Evolutionary conservation across 1,284 basidiomycete genomes (phyloP).

Genomic region (Malassezia cuniculi): DNA sequence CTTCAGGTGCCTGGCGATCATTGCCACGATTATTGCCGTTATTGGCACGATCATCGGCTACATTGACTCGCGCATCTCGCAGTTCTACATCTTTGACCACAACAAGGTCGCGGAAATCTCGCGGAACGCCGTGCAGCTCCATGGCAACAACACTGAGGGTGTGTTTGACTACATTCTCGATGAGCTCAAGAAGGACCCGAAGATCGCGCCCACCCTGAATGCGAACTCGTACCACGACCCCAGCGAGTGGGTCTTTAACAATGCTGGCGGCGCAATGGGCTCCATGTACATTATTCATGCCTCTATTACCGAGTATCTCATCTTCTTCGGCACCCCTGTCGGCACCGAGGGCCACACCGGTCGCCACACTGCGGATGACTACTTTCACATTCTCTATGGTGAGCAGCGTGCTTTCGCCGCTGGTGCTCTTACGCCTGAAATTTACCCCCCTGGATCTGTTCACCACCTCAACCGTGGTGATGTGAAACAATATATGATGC

Average conservation of each 20-base stretch:
- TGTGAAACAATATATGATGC: slow-evolving; percentile 95
- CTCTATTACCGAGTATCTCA: slow-evolving; percentile 66
- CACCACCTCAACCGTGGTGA: slow-evolving; percentile 69
- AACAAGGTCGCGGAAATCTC: slow-evolving; percentile 25
- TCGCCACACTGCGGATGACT: slow-evolving; percentile 82
- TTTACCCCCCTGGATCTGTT: slow-evolving; percentile 67
- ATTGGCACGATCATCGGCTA: neutral
- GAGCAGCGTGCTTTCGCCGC: slow-evolving; percentile 82
- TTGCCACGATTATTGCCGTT: slow-evolving; percentile 8
- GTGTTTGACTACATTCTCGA: slow-evolving; percentile 38
- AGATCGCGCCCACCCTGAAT: slow-evolving; percentile 31
- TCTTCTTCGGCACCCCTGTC: slow-evolving; percentile 84
- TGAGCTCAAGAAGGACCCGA: slow-evolving; percentile 26
- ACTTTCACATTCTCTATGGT: slow-evolving; percentile 86
- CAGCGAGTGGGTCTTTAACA: slow-evolving; percentile 90
- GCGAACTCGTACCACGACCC: slow-evolving; percentile 24
- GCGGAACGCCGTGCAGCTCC: slow-evolving; percentile 20
- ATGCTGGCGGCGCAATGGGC: slow-evolving; percentile 94
- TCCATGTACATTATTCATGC: slow-evolving; percentile 95
- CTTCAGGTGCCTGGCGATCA: slow-evolving; percentile 1
- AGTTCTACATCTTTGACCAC: slow-evolving; percentile 40
- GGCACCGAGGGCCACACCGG: slow-evolving; percentile 94
- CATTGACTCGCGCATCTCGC: slow-evolving; percentile 6
- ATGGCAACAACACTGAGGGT: slow-evolving; percentile 28
- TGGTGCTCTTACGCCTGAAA: slow-evolving; percentile 67